Evolutionary conservation across 2,329 filamentous ascomycete genomes (phyloP), one percentile per base, ranked within the genome.

Genomic region (Cladobotryum protrusum): DNA sequence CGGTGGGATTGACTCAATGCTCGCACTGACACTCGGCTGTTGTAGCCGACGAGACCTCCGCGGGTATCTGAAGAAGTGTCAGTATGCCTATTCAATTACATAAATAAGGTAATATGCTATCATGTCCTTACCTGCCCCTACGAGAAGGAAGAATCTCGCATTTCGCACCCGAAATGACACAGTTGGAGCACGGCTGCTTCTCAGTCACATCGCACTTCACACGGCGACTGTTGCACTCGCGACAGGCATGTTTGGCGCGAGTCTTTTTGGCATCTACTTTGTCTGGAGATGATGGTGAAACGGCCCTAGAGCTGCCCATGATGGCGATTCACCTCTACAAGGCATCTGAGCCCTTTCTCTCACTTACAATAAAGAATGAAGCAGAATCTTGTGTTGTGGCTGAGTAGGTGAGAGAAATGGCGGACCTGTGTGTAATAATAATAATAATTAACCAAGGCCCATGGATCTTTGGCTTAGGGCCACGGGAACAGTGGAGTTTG

Each of bases 141-240:
- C 65, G 59, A 29, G 66, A 69, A 2, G 63, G 64, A 8, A 67
- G 47, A 24, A 68, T 54, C 46, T 67, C 63, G 47, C 66, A 68
- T 4, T 46, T 50, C 2, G 52, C 58, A 2, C 60, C 57, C 3
- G 63, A 56, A 6, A 52, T 37, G 29, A 52, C 49, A 47, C 66
- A 68, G 29, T 68, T 68, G 17, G 58, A 51, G 53, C 66, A 68
- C 12, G 66, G 66, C 36, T 63, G 59, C 15, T 49, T 51, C 48
- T 67, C 64, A 20, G 57, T 67, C 41, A 68, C 65, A 54, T 68
- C 61, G 57, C 66, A 68, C n/a, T 59, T 60, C 39, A 68, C 63
- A 11, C 66, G 59, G 8, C 66, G 60, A 34, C 58, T 52, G 54
- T 68, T 67, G 59, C 66, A 68, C 42, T 61, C 56, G 41, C 63